phyloP scores from a whole-genome alignment of 2,329 filamentous ascomycete species.

The Aureobasidium namibiae region DNA sequence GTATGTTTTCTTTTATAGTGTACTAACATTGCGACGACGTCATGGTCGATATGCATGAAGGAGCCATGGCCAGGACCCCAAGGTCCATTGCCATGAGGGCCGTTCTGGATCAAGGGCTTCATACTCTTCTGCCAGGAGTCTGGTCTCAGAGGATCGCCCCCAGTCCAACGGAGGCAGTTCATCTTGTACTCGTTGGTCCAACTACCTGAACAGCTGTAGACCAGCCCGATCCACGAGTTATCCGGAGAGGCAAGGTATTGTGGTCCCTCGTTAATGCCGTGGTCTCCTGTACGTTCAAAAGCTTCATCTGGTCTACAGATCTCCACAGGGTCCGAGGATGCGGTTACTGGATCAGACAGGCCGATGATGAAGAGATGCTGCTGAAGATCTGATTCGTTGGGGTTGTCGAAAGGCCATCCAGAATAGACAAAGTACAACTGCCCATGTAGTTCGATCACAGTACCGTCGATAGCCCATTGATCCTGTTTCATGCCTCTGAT shows the following conservation, averaged over 20 bases:
- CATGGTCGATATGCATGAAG: constrained; percentile 34
- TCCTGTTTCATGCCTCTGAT: constrained; percentile 32
- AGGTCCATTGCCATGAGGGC: constrained; percentile 28
- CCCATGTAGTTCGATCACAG: constrained; percentile 32
- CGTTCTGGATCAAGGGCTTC: constrained; percentile 32
- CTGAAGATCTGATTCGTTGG: constrained; percentile 26
- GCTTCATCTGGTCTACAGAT: constrained; percentile 33
- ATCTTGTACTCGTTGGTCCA: constrained; percentile 44
- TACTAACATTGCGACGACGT: constrained; percentile 30
- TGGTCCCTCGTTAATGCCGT: constrained; percentile 40
- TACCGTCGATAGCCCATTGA: constrained; percentile 43
- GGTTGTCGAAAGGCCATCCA: constrained; percentile 35
- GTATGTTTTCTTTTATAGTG: not conserved
- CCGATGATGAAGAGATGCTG: constrained; percentile 39
- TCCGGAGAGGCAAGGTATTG: constrained; percentile 31
- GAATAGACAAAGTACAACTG: constrained; percentile 38
- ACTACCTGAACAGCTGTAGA: constrained; percentile 38
- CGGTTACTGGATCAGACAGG: constrained; percentile 29
- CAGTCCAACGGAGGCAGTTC: constrained; percentile 34
- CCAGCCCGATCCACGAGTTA: constrained; percentile 34
- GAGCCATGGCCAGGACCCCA: constrained; percentile 40
- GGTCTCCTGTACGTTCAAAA: constrained; percentile 33
- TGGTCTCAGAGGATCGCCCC: constrained; percentile 32
- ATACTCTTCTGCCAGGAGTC: constrained; percentile 32
- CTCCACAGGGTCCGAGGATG: constrained; percentile 27